Base-by-base conservation (phyloP, 345 rosid species). In the Pistacia vera region DNA sequence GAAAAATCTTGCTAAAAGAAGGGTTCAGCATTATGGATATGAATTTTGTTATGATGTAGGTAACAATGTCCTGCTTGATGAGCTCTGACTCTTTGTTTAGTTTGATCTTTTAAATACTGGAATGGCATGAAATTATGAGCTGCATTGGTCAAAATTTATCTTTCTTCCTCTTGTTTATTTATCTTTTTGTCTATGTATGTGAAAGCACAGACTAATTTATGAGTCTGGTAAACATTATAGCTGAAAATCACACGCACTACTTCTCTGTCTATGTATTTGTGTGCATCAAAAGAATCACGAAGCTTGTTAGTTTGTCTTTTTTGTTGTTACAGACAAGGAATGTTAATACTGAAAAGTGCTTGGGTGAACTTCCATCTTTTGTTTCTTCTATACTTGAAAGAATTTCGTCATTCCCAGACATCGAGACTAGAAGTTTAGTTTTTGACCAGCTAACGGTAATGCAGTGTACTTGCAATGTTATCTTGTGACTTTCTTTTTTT, bases 11-110 rank as follows among this genome's bases (percentile, higher is more conserved):
- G 77, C 97, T 0, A 95, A 95, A 82, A 82, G 98, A 77, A 89
- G 98, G 83, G 98, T 93, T 82, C 99, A 91, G 78, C 99, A 95
- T 86, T 91, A 95, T 74, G 99, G 99, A 73, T 95, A 95, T 77
- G 91, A 91, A 82, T 95, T 95, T 78, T 85, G 91, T 81, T 95
- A 95, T 52, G 89, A 83, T 2, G 97, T 92, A 78, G 81, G 85
- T 81, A 68, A 36, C 35, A 11, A 17, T 44, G 22, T 48, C 14
- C 65, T 73, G 61, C 41, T 17, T 61, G 22, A 66, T 16, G 72
- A 16, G 58, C 68, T 56, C 28, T 20, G 60, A 55, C 73, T 11
- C 2, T 52, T 72, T 69, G 25, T 28, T 62, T 52, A 44, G 46
- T 41, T 63, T 58, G 10, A 18, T 57, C 11, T 9, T 65, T 66